Evolutionary conservation across 257 asterid species (phyloP), one percentile per base, ranked within the genome.

Genomic region (Nicotiana benthamiana): DNA sequence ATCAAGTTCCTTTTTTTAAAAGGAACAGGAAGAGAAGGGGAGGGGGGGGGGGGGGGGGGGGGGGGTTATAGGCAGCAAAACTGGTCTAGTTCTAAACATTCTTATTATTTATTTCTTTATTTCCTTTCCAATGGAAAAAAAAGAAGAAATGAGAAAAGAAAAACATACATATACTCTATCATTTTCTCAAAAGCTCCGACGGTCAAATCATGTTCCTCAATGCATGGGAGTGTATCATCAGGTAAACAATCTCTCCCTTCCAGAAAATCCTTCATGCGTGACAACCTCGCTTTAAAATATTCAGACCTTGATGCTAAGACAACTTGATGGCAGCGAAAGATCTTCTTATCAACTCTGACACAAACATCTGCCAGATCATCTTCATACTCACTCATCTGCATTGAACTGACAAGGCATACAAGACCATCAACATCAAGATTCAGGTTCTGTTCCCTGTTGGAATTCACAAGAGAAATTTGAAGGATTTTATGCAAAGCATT

Each of bases 281-380:
- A 90, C 83, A 95, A 82, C 79, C 98, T 92, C n/a, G 99, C 91
- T 88, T 86, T 95, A 80, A 95, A 95, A 85, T 95, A 93, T 75
- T 95, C 99, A 12, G 99, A 95, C 81, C 99, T 90, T 32, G 98
- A 91, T 75, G 97, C 98, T 83, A 95, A 88, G 82, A 93, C 83
- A 75, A 92, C 96, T 87, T 91, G 94, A 88, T 95, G 99, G 91
- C 98, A 93, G 43, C 94, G 90, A 66, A 95, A 92, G 77, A 84
- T 84, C 85, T 85, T 91, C 72, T 87, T 79, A 74, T 92, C 98
- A 81, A 91, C 97, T 83, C 84, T 89, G 75, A 95, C 94, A 77
- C 92, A 92, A 80, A 93, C 91, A 91, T 95, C 98, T 10, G 98
- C 97, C 28, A 92, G 88, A 87, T 93, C 98, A 80, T 93, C 90